phyloP scores from a whole-genome alignment of 176 grass and related monocot species.

The Chloris gayana region DNA sequence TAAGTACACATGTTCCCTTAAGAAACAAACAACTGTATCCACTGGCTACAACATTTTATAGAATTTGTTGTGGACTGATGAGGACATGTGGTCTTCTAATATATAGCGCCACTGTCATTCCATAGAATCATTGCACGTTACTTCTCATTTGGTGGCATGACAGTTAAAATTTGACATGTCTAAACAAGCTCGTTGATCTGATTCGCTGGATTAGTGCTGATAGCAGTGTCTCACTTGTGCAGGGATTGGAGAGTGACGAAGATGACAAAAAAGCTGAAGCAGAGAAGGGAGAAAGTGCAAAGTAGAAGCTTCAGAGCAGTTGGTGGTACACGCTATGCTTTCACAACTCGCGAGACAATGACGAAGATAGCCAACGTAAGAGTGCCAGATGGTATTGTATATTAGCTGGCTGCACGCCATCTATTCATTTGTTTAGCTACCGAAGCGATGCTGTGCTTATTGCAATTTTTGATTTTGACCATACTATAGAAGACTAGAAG shows the following conservation, averaged over 20 bases:
- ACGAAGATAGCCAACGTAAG: constrained; percentile 20
- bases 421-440: constrained; percentile 35
- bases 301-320: constrained; percentile 13
- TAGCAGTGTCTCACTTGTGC: constrained; percentile 15
- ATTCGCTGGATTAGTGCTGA: constrained; percentile 25
- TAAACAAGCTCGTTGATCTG: neutral
- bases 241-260: constrained; percentile 79
- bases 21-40: neutral
- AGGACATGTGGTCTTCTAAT: neutral
- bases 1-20: constrained; percentile 42
- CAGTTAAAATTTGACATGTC: neutral
- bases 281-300: constrained; percentile 38
- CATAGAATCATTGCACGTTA: neutral
- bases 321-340: constrained; percentile 4
- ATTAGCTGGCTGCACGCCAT: constrained; percentile 35
- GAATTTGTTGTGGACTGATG: constrained; percentile 19
- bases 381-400: constrained; percentile 42
- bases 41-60: neutral
- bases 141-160: neutral
- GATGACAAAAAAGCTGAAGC: constrained; percentile 46
- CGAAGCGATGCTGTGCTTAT: constrained; percentile 20
- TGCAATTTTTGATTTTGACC: neutral
- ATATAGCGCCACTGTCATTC: neutral
- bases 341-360: neutral
- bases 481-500: constrained; percentile 7